Percentiles rank a stretch among this genome's conserved stretches.
Conservation (phyloP, 768 basidiomycete species). For the Collybia mongolica region DNA sequence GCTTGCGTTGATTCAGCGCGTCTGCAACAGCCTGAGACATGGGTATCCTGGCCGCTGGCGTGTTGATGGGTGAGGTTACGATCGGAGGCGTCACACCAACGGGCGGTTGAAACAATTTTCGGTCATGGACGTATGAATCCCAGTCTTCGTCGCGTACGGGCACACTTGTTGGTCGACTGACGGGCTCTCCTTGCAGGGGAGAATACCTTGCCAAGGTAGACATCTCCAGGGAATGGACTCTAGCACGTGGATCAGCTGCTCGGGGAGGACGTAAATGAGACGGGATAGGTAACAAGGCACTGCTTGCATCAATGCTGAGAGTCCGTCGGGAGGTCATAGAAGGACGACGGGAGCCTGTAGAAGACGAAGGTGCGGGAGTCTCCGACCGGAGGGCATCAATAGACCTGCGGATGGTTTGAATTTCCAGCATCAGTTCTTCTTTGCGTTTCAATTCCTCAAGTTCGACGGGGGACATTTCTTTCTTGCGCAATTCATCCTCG, state of each 20-base stretch:
- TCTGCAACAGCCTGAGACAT: constrained; percentile 74
- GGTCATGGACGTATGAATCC: constrained; percentile 83
- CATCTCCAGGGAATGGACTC: constrained; percentile 75
- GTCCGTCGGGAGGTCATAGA: constrained; percentile 70
- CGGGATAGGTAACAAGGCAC: constrained; percentile 43
- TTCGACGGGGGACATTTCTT: constrained; percentile 38
- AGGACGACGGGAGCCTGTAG: constrained; percentile 59
- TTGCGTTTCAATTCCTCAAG: constrained; percentile 64
- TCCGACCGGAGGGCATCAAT: constrained; percentile 76
- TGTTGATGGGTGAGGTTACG: constrained; percentile 46
- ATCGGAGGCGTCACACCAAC: constrained; percentile 81
- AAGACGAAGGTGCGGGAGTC: constrained; percentile 62
- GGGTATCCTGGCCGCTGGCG: constrained; percentile 41
- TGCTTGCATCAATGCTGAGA: constrained; percentile 63
- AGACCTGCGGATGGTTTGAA: constrained; percentile 75
- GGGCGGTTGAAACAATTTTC: constrained; percentile 83
- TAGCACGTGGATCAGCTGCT: constrained; percentile 62
- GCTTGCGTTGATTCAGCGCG: constrained; percentile 69
- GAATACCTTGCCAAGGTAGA: constrained; percentile 40
- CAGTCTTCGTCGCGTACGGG: constrained; percentile 80
- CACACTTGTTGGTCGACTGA: constrained; percentile 69
- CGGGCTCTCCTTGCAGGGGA: constrained; percentile 47
- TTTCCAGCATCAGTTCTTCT: constrained; percentile 72
- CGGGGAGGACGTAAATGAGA: constrained; percentile 71
- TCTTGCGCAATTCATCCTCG: constrained; percentile 35